A percentile compares a stretch with the other conserved stretches of the same genome.
Evolutionary conservation across 2,329 filamentous ascomycete genomes (phyloP).

Genomic region (Ophiostoma pallidulum): DNA sequence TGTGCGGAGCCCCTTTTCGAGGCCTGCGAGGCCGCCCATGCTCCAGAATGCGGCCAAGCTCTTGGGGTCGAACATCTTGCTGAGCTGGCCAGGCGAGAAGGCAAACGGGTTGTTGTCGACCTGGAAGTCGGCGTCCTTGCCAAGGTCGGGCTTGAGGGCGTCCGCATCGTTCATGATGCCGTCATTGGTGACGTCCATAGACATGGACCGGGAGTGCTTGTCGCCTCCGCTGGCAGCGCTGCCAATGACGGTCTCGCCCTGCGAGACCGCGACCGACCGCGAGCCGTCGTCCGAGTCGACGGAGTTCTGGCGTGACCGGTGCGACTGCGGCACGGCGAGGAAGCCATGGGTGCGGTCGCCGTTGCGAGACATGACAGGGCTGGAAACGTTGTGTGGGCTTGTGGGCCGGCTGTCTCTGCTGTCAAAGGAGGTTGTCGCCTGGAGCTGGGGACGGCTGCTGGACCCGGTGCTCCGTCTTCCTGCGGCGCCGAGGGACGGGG

Average conservation of each 20-base stretch:
- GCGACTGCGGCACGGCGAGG: slow-evolving; percentile 54
- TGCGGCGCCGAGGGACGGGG: background rate
- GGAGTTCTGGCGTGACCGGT: slow-evolving; percentile 57
- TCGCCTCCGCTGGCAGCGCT: slow-evolving; percentile 36
- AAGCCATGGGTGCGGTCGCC: slow-evolving; percentile 44
- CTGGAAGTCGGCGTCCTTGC: slow-evolving; percentile 65
- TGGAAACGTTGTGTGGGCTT: slow-evolving; percentile 64
- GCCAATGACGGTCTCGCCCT: slow-evolving; percentile 53
- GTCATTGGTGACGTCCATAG: slow-evolving; percentile 30
- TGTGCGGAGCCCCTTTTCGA: slow-evolving; percentile 70
- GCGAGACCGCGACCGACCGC: slow-evolving; percentile 47
- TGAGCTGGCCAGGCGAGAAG: slow-evolving; percentile 72
- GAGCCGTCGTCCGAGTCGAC: slow-evolving; percentile 57
- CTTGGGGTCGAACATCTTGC: slow-evolving; percentile 85
- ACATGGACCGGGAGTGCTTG: slow-evolving; percentile 27
- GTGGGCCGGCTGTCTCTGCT: slow-evolving; percentile 57
- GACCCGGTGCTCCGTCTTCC: background rate
- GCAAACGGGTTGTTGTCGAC: slow-evolving; percentile 77
- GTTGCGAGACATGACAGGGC: slow-evolving; percentile 38
- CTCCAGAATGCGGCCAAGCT: slow-evolving; percentile 72
- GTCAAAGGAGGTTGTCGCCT: slow-evolving; percentile 53
- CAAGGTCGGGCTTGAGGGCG: slow-evolving; percentile 65
- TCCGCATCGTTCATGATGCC: slow-evolving; percentile 55
- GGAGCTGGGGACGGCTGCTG: slow-evolving; percentile 33
- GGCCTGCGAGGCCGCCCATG: slow-evolving; percentile 64